These are phyloP conservation scores for Lactifluus piperatus DNA, from an alignment of 768 basidiomycete species.

Conservation along the genomic window DNA sequence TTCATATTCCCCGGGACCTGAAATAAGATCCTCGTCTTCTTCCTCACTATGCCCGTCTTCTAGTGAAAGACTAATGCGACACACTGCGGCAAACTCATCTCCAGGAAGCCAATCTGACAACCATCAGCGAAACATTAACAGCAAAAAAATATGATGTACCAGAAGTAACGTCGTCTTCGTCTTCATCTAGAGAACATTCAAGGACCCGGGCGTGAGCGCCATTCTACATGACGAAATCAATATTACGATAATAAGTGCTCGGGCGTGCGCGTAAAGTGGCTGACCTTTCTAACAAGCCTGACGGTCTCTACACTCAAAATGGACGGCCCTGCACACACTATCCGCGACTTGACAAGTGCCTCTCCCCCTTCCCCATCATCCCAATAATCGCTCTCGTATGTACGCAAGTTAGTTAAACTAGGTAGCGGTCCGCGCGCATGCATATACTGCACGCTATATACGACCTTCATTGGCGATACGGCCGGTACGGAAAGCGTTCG, in stretches of 20 bases:
- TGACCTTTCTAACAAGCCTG: conserved; percentile 41
- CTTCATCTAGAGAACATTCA: conserved; percentile 43
- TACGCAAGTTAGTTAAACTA: conserved; percentile 44
- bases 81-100: conserved; percentile 53
- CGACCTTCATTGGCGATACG: conserved; percentile 48
- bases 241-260: neutral
- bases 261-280: conserved; percentile 10
- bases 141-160: conserved; percentile 24
- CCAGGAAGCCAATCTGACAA: conserved; percentile 50
- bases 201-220: conserved; percentile 38
- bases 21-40: conserved; percentile 28
- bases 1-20: conserved; percentile 50
- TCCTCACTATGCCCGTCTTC: conserved; percentile 32
- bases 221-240: conserved; percentile 28
- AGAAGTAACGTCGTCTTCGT: conserved; percentile 36
- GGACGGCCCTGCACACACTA: conserved; percentile 51
- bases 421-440: conserved; percentile 34
- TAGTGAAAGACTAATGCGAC: conserved; percentile 40
- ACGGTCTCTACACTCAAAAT: conserved; percentile 44
- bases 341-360: conserved; percentile 42
- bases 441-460: conserved; percentile 47
- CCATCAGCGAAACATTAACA: neutral
- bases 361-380: conserved; percentile 44
- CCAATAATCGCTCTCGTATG: conserved; percentile 47
- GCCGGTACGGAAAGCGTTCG: conserved; percentile 61